These are phyloP conservation scores for Cucurbita ficifolia DNA, from an alignment of 306 rosid genomes.

Conservation along the genomic window DNA sequence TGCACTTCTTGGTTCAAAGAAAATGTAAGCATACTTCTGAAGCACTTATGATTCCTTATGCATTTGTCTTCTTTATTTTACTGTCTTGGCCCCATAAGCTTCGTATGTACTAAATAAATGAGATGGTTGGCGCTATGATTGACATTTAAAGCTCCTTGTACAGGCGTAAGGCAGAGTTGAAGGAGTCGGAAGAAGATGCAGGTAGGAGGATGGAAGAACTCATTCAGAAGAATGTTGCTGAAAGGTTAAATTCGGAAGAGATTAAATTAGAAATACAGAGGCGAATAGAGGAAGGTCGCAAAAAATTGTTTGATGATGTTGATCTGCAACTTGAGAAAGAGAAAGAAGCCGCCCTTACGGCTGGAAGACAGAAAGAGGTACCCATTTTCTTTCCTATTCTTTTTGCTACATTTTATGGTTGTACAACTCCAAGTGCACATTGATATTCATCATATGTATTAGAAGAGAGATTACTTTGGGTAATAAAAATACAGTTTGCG, in stretches of 20 bases:
- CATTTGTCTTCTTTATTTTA: background rate
- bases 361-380: constrained; percentile 69
- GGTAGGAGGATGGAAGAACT: constrained; percentile 65
- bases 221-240: constrained; percentile 52
- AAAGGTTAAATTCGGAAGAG: constrained; percentile 48
- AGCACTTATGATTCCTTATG: background rate
- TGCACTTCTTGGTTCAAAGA: background rate
- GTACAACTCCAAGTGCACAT: background rate
- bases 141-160: background rate
- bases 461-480: background rate
- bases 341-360: constrained; percentile 56
- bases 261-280: constrained; percentile 43
- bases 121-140: background rate
- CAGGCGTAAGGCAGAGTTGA: constrained; percentile 74
- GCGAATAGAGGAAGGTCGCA: constrained; percentile 57
- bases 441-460: background rate
- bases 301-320: constrained; percentile 49
- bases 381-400: background rate
- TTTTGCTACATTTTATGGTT: background rate
- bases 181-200: constrained; percentile 60
- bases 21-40: background rate
- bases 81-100: background rate
- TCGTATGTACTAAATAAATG: background rate
- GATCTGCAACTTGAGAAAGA: constrained; percentile 59
- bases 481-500: background rate